Conservation (phyloP, 139 green algal genomes). For the Zygnema cylindricum region DNA sequence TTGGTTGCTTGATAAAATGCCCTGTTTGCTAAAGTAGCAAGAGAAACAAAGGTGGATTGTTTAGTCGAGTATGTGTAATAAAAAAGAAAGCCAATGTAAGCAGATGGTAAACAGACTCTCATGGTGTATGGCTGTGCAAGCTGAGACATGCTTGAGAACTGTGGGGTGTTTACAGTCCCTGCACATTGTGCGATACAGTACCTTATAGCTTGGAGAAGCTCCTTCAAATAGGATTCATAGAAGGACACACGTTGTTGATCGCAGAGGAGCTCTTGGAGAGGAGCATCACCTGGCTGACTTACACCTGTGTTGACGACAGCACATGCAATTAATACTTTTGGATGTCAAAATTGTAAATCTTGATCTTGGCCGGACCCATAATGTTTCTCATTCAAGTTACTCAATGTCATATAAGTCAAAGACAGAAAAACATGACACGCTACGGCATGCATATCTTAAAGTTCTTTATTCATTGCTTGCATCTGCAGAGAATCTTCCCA, state of each 20-base stretch:
- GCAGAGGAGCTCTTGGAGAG: conserved; percentile 7
- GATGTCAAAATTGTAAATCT: too few species aligned
- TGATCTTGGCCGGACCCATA: not conserved
- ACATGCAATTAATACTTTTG: too few species aligned
- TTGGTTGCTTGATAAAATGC: not conserved
- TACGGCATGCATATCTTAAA: not conserved
- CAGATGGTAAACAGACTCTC: not conserved
- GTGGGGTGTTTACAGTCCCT: too few species aligned
- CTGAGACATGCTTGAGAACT: not conserved
- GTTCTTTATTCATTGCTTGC: too few species aligned
- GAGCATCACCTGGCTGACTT: conserved; percentile 6
- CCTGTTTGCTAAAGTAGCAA: not conserved
- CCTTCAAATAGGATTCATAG: conserved; percentile 46
- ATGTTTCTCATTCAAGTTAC: not conserved
- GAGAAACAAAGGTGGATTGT: not conserved
- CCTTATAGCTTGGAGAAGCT: conserved; percentile 22
- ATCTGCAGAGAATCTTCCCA: too few species aligned
- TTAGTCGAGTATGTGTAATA: not conserved
- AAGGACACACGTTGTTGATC: conserved; percentile 46
- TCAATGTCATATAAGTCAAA: not conserved
- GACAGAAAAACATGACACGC: not conserved
- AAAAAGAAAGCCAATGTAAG: not conserved
- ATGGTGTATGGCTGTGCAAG: not conserved
- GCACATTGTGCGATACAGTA: too few species aligned
- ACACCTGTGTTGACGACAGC: not conserved